phyloP scores from a whole-genome alignment of 1,139 yeast genomes.

The Tardiomyces digboiensis region DNA sequence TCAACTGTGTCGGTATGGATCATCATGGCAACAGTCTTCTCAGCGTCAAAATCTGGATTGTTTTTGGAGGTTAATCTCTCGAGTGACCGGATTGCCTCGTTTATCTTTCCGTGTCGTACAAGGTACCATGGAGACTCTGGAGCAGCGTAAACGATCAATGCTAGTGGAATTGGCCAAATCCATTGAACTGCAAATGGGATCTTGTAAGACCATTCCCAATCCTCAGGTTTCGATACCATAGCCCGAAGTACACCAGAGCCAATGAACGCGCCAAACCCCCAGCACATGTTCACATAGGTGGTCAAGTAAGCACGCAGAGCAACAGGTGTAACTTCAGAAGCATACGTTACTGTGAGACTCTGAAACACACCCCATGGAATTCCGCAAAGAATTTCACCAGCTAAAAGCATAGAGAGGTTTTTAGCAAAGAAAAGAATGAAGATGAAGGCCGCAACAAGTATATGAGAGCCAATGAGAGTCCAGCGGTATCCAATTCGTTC shows the following conservation, averaged over 20 bases:
- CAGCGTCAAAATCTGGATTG: slow-evolving; percentile 15
- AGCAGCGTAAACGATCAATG: slow-evolving; percentile 36
- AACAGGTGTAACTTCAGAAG: slow-evolving; percentile 39
- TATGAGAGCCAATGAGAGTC: slow-evolving; percentile 28
- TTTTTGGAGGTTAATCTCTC: slow-evolving; percentile 1
- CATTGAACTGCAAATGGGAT: slow-evolving; percentile 48
- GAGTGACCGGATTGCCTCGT: slow-evolving; percentile 28
- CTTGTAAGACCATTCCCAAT: slow-evolving; percentile 25
- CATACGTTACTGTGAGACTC: slow-evolving; percentile 36
- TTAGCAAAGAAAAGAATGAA: slow-evolving; percentile 38
- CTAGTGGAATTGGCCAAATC: slow-evolving; percentile 49
- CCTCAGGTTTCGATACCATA: slow-evolving; percentile 13
- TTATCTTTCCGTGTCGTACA: slow-evolving; percentile 31
- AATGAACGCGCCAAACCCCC: slow-evolving; percentile 38
- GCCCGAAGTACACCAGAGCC: slow-evolving; percentile 33
- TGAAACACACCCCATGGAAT: slow-evolving; percentile 39
- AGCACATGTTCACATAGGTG: slow-evolving; percentile 34
- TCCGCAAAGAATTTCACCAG: slow-evolving; percentile 37
- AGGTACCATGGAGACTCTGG: slow-evolving; percentile 54
- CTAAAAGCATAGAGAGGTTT: slow-evolving; percentile 28
- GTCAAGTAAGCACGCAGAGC: slow-evolving; percentile 36
- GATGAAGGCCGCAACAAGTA: slow-evolving; percentile 26
- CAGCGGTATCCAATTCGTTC: slow-evolving; percentile 34
- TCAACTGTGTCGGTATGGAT: slow-evolving; percentile 40
- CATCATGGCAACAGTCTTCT: slow-evolving; percentile 32